Conservation (phyloP, 2,329 filamentous ascomycete genomes). For the Coniella vitis region DNA sequence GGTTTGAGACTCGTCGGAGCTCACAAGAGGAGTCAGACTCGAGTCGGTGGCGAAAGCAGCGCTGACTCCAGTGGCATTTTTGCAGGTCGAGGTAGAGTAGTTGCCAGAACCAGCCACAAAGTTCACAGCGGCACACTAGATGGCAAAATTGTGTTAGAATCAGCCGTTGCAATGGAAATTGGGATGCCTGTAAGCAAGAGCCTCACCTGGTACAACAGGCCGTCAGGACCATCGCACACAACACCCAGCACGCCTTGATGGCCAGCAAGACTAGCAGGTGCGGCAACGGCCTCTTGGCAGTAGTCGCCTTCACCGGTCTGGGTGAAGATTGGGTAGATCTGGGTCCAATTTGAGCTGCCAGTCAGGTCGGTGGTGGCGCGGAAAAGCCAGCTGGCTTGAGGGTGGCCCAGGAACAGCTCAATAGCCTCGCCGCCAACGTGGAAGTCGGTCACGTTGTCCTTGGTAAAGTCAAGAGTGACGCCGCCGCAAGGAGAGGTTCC, state of each 20-base stretch:
- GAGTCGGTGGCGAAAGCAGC: constrained; percentile 25
- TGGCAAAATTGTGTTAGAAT: neutral
- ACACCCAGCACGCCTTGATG: constrained; percentile 49
- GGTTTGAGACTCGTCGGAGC: constrained; percentile 16
- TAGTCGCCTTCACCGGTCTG: constrained; percentile 49
- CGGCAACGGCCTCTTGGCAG: constrained; percentile 43
- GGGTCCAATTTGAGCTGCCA: constrained; percentile 44
- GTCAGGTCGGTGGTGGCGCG: constrained; percentile 47
- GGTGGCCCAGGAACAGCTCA: constrained; percentile 40
- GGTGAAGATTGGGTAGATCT: constrained; percentile 45
- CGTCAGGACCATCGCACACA: constrained; percentile 46
- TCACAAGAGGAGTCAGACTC: constrained; percentile 26
- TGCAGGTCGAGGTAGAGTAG: constrained; percentile 26
- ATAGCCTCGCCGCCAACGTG: constrained; percentile 51
- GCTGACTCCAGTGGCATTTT: constrained; percentile 30
- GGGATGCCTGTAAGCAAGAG: neutral
- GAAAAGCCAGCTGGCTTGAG: constrained; percentile 49
- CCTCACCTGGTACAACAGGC: constrained; percentile 49
- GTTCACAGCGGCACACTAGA: constrained; percentile 47
- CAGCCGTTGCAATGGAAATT: neutral
- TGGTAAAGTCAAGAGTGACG: constrained; percentile 37
- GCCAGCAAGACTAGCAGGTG: constrained; percentile 45
- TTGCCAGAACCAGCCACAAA: constrained; percentile 40
- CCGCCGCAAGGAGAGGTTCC: constrained; percentile 47
- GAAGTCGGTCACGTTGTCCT: constrained; percentile 39